These are phyloP conservation scores for Annulohypoxylon stygium DNA, from an alignment of 495 filamentous ascomycete genomes.

Conservation along the genomic window DNA sequence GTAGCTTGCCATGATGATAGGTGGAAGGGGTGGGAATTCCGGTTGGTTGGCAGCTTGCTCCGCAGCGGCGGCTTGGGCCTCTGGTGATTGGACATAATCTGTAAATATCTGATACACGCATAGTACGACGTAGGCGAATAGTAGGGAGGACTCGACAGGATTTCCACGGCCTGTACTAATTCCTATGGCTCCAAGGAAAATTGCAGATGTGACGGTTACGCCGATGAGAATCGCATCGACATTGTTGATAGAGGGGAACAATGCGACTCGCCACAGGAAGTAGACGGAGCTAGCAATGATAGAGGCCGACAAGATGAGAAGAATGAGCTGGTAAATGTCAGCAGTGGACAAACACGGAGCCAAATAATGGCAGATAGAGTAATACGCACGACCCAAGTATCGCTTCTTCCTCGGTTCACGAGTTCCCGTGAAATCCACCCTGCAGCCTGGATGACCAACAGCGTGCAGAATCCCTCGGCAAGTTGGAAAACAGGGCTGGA, in stretches of 20 bases:
- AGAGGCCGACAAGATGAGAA: slow-evolving; percentile 87
- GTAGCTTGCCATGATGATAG: slow-evolving; percentile 99
- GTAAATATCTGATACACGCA: slow-evolving; percentile 99
- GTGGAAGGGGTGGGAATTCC: slow-evolving; percentile 93
- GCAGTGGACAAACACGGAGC: slow-evolving; percentile 16
- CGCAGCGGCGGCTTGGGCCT: slow-evolving; percentile 66
- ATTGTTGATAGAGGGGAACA: slow-evolving; percentile 92
- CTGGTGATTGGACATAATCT: slow-evolving; percentile 86
- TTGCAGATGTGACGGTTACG: slow-evolving; percentile 87
- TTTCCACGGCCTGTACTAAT: slow-evolving; percentile 96
- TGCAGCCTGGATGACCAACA: slow-evolving; percentile 93
- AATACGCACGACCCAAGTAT: slow-evolving; percentile 94
- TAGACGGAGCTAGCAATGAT: slow-evolving; percentile 94
- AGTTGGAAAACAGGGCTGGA: slow-evolving; percentile 97
- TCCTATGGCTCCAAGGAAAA: slow-evolving; percentile 93
- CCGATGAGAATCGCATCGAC: slow-evolving; percentile 95
- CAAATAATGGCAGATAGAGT: slow-evolving; percentile 6
- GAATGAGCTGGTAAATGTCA: slow-evolving; percentile 74
- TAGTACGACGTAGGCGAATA: slow-evolving; percentile 96
- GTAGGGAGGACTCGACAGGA: slow-evolving; percentile 92
- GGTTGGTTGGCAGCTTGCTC: slow-evolving; percentile 66
- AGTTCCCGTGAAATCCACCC: slow-evolving; percentile 97
- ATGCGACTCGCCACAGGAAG: slow-evolving; percentile 94
- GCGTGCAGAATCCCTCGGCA: slow-evolving; percentile 93
- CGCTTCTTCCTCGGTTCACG: slow-evolving; percentile 89